These are phyloP conservation scores for Raffaelea arxii DNA, from an alignment of 2,329 filamentous ascomycete species.

Conservation along the genomic window DNA sequence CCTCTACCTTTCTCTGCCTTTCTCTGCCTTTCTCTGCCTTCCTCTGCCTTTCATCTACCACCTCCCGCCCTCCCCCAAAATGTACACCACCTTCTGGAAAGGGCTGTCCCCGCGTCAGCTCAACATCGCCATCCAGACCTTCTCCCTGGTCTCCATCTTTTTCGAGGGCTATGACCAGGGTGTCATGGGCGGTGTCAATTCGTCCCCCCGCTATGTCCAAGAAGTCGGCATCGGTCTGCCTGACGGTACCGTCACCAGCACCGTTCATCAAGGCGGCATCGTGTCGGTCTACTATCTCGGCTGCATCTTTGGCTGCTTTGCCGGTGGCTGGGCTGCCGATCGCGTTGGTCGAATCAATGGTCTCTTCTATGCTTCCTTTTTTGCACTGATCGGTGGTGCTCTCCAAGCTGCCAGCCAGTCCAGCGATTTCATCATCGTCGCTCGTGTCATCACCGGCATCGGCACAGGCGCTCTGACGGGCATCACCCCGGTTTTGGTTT, in stretches of 20 bases:
- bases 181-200: conserved; percentile 42
- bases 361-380: conserved; percentile 34
- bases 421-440: conserved; percentile 37
- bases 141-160: conserved; percentile 22
- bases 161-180: conserved; percentile 43
- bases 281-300: conserved; percentile 45
- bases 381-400: conserved; percentile 38
- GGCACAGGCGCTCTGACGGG: conserved; percentile 41
- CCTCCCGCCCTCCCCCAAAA: conserved; percentile 20
- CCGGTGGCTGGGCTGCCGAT: conserved; percentile 33
- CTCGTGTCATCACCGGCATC: conserved; percentile 39
- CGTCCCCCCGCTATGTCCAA: conserved; percentile 27
- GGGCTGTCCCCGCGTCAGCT: conserved; percentile 29
- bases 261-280: conserved; percentile 39
- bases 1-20: not conserved
- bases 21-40: not conserved
- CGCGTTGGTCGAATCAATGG: conserved; percentile 38
- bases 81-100: conserved; percentile 30
- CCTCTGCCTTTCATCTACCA: conserved; percentile 2
- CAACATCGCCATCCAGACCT: conserved; percentile 24
- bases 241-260: conserved; percentile 35
- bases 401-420: conserved; percentile 34
- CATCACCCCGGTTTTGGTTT: conserved; percentile 38
- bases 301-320: conserved; percentile 13
- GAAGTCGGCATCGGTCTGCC: conserved; percentile 34